Percentiles rank a stretch among this genome's conserved stretches.
Evolutionary conservation across 2,329 filamentous ascomycete genomes (phyloP).

Genomic region (Ramularia collo-cygni): DNA sequence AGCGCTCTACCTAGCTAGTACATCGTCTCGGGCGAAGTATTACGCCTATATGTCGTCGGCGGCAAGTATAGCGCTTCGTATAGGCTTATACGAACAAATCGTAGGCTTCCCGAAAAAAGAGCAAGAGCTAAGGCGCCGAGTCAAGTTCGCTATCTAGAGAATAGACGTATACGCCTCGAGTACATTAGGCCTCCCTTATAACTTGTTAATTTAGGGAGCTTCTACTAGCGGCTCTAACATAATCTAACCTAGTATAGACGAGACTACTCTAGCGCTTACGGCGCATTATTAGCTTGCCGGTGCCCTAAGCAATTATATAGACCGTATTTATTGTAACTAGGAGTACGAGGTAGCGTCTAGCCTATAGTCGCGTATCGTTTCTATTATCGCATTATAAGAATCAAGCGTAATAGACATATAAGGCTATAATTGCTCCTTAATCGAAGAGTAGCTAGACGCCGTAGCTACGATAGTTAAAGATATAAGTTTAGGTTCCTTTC

Average conservation of each 20-base stretch:
- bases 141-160: slow-evolving; percentile 11
- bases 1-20: slow-evolving; percentile 14
- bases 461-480: neutral
- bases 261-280: slow-evolving; percentile 8
- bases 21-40: slow-evolving; percentile 5
- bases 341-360: slow-evolving; percentile 1
- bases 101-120: slow-evolving; percentile 10
- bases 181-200: slow-evolving; percentile 11
- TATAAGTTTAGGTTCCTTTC: neutral
- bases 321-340: slow-evolving; percentile 3
- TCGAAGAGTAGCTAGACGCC: slow-evolving; percentile 8
- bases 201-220: neutral
- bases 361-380: slow-evolving; percentile 3
- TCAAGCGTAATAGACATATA: slow-evolving; percentile 10
- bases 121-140: slow-evolving; percentile 10
- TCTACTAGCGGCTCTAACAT: slow-evolving; percentile 5
- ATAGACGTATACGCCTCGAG: slow-evolving; percentile 12
- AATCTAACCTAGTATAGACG: slow-evolving; percentile 5
- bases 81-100: slow-evolving; percentile 15
- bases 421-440: slow-evolving; percentile 6
- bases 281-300: slow-evolving; percentile 11
- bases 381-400: slow-evolving; percentile 3
- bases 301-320: slow-evolving; percentile 8
- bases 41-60: slow-evolving; percentile 16
- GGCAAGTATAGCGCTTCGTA: slow-evolving; percentile 12